Base-by-base conservation (phyloP, 1,139 yeast genomes). In the Yamadazyma diddensiae region DNA sequence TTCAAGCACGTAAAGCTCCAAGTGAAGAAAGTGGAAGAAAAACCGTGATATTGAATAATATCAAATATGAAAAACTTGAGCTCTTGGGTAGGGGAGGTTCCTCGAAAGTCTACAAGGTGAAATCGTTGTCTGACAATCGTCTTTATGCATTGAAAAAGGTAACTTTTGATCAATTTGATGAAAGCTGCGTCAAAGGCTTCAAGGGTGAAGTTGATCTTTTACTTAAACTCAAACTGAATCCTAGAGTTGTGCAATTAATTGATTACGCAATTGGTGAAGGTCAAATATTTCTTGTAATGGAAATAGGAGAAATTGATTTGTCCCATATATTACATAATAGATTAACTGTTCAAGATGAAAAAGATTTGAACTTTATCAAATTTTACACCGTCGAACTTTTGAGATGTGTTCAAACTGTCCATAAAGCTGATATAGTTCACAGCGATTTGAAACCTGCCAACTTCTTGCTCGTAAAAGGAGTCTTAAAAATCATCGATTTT, bases 381-480 rank as follows among this genome's bases (percentile, higher is more conserved):
- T 90, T 77, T 53, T 87, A 88, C 57, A 75, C 94, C 1, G 69
- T 74, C 24, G 97, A 92, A 49, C 72, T 92, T 63, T 60, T 90
- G 26, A 77, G 76, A 43, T 92, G 97, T 61, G 94, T 92, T 3
- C 68, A 76, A 35, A 94, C 90, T 3, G 97, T 92, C 6, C 98
- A 92, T 57, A 73, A 74, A 38, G 80, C 84, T 18, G 97, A 84
- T 16, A 82, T 92, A 42, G 96, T 92, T 23, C 98, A 92, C 54
- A 84, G 96, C 12, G 98, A 92, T 56, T 68, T 92, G 46, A 92
- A 92, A 53, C 98, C 98, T 0, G 97, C 97, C 0, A 92, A 92
- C 53, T 92, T 92, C 55, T 69, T 92, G 28, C 78, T 90, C 49
- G 96, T 92, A 8, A 76, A 78, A 46, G 97, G 97, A 0, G 68